Evolutionary conservation across 495 filamentous ascomycete genomes (phyloP).

Genomic region (Neurospora sp.): DNA sequence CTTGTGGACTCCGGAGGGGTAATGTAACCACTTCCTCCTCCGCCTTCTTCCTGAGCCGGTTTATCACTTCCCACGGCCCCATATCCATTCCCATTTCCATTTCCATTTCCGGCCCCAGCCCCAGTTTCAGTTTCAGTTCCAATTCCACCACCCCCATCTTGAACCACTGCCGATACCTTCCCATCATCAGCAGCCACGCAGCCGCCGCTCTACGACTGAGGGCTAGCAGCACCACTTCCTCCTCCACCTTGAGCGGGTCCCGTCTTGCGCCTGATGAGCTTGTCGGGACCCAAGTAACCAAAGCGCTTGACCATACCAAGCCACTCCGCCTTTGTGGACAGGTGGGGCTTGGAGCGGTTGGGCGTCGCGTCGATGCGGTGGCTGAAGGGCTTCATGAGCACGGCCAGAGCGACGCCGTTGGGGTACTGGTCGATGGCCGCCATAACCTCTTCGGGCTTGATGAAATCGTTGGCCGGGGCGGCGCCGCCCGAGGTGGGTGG

Average conservation of each 20-base stretch:
- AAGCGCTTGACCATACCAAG: slow-evolving; percentile 33
- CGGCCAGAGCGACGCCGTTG: slow-evolving; percentile 29
- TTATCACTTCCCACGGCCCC: background rate
- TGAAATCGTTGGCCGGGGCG: background rate
- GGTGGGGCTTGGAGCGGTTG: slow-evolving; percentile 18
- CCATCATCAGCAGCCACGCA: background rate
- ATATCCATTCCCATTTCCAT: background rate
- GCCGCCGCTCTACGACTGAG: background rate
- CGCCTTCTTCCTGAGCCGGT: background rate
- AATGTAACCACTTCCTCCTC: background rate
- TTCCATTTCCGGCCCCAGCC: background rate
- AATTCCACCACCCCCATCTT: background rate
- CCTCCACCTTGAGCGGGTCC: background rate
- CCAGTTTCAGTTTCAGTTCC: background rate
- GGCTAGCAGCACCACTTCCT: background rate
- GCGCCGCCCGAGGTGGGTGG: background rate
- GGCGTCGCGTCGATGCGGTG: slow-evolving; percentile 36
- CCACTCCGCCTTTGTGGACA: slow-evolving; percentile 36
- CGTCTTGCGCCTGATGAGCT: slow-evolving; percentile 34
- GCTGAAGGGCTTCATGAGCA: slow-evolving; percentile 53
- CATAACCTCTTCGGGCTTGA: background rate
- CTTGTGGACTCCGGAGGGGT: background rate
- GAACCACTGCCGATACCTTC: background rate
- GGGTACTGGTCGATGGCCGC: background rate
- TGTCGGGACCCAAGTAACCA: slow-evolving; percentile 29